Conservation (phyloP, 768 basidiomycete genomes). For the Amanita pallidorosea region DNA sequence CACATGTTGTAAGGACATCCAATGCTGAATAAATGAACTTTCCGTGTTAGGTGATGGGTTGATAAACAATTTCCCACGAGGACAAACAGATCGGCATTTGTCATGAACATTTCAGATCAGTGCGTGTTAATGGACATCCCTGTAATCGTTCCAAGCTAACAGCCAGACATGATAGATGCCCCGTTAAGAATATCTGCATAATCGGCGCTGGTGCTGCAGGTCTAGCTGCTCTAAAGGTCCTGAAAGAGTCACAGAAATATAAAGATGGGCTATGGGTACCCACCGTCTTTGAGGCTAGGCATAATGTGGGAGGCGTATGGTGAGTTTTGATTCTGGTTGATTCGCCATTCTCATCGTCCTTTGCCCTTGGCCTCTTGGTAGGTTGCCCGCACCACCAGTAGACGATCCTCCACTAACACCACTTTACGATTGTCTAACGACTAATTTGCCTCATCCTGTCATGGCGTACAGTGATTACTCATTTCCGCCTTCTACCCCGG, state of each 20-base stretch:
- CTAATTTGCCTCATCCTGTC: constrained; percentile 69
- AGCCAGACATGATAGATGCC: too few relatives aligned
- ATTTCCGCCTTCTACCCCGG: constrained; percentile 63
- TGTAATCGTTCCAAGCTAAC: too few relatives aligned
- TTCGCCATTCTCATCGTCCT: background rate
- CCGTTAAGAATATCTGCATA: constrained; percentile 40
- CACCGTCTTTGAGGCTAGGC: constrained; percentile 51
- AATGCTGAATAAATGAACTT: too few relatives aligned
- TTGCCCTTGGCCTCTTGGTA: constrained; percentile 11
- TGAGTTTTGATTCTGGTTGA: constrained; percentile 18
- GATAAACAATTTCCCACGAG: too few relatives aligned
- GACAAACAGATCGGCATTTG: too few relatives aligned
- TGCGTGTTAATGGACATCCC: too few relatives aligned
- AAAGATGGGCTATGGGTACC: constrained; percentile 53
- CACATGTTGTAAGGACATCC: too few relatives aligned
- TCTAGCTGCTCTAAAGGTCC: constrained; percentile 54
- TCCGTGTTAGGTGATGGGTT: too few relatives aligned
- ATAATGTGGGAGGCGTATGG: constrained; percentile 72
- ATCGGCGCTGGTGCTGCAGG: constrained; percentile 75
- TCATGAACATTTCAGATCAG: too few relatives aligned
- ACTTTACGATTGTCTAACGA: constrained; percentile 72
- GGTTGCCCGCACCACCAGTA: constrained; percentile 44
- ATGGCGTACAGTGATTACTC: constrained; percentile 59
- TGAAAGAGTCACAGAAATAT: constrained; percentile 48
- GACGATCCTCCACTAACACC: constrained; percentile 52